phyloP scores from a whole-genome alignment of 768 basidiomycete genomes.

The Candolleomyces efflorescens region DNA sequence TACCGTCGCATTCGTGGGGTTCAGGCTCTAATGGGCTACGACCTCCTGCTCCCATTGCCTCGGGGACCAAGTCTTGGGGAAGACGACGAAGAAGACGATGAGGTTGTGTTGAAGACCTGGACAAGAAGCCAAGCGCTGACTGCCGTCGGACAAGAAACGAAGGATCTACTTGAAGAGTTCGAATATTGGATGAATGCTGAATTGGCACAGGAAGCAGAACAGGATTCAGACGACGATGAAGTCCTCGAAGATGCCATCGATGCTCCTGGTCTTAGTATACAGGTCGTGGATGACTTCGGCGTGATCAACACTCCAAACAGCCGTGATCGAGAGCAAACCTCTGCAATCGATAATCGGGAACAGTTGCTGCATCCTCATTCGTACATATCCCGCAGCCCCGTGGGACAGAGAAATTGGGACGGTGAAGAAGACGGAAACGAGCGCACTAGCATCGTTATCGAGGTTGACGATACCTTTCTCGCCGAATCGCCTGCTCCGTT shows the following conservation, averaged over 20 bases:
- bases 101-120: slow-evolving; percentile 43
- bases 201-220: neutral
- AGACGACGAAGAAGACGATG: slow-evolving; percentile 29
- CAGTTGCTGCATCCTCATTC: neutral
- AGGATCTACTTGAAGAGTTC: slow-evolving; percentile 58
- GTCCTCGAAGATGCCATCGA: neutral
- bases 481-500: neutral
- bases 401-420: neutral
- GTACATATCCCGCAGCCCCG: neutral
- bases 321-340: neutral
- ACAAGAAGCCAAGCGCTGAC: slow-evolving; percentile 49
- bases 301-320: neutral
- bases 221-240: slow-evolving; percentile 21
- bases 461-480: neutral
- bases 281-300: neutral
- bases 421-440: neutral
- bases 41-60: slow-evolving; percentile 47
- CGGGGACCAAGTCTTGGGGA: slow-evolving; percentile 12
- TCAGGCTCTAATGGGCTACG: slow-evolving; percentile 63
- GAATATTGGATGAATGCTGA: slow-evolving; percentile 24
- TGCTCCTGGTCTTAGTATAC: neutral
- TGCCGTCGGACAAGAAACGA: slow-evolving; percentile 50
- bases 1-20: slow-evolving; percentile 59
- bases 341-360: neutral
- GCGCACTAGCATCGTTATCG: neutral